Evolutionary conservation across 2,329 filamentous ascomycete genomes (phyloP), one percentile per base, ranked within the genome.

Genomic region (Blastomyces silverae): DNA sequence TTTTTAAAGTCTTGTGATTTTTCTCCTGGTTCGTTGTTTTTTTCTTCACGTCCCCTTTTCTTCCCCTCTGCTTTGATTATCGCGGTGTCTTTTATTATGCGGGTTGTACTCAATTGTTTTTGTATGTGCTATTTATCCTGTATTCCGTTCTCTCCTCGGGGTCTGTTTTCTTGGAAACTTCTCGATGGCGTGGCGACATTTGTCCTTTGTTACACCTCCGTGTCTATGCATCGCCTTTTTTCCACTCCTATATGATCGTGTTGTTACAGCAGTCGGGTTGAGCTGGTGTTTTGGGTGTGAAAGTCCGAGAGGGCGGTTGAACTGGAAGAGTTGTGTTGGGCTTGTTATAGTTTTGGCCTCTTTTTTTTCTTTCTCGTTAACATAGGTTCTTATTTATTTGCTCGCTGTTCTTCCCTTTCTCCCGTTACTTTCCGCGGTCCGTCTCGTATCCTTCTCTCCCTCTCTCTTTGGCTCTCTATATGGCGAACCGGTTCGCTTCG

Each of bases 381-480:
- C 53, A 57, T 64, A 60, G 56, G 60, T 56, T 66, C 52, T 64
- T 34, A 65, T 62, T 71, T 67, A 69, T 70, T 66, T 63, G 15
- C 37, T 65, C 31, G 37, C 20, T 46, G 74, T 72, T 73, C 44
- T 74, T 78, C 31, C 5, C 20, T 64, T 42, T 37, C 52, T 42
- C 55, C 20, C 25, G 74, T 72, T 73, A 74, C 78, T 74, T 74
- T 71, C 70, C 67, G 72, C 67, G 70, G 69, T 65, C 68, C 65
- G 59, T 55, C 71, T 65, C 57, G 65, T 69, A 64, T 66, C 69
- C 65, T 65, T 57, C 56, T 42, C 48, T 48, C 48, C 61, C 64
- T 66, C 64, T 65, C 8, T 65, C 65, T 64, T 46, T 68, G 10
- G 8, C 64, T 67, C 64, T 66, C 62, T 61, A 34, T 61, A 48